Percentiles rank a stretch among this genome's conserved stretches.
These are phyloP conservation scores for Candida ascalaphidarum DNA, from an alignment of 805 yeast species.

Conservation along the genomic window DNA sequence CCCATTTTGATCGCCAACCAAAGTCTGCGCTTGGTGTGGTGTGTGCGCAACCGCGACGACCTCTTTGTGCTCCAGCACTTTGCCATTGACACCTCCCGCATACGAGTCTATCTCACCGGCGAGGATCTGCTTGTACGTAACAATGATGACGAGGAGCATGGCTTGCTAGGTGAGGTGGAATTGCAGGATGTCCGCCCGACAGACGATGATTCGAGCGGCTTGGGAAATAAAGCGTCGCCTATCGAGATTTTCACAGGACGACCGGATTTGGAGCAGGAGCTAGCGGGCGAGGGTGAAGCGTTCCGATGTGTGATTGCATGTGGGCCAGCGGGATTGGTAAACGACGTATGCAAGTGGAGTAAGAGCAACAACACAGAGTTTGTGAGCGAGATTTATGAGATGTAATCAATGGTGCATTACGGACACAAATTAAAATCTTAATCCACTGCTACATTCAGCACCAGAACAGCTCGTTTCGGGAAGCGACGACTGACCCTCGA, in stretches of 20 bases:
- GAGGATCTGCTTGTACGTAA: background rate
- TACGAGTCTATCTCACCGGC: conserved; percentile 7
- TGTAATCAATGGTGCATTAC: too few relatives aligned
- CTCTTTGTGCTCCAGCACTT: conserved; percentile 36
- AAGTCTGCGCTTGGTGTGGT: conserved; percentile 42
- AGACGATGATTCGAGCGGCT: too few relatives aligned
- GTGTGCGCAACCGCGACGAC: conserved; percentile 39
- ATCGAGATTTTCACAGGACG: conserved; percentile 23
- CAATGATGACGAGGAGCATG: conserved; percentile 10
- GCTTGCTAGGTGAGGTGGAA: conserved; percentile 8
- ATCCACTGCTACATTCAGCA: too few relatives aligned
- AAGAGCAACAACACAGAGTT: conserved; percentile 22
- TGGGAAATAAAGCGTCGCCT: too few relatives aligned
- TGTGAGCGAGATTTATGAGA: conserved; percentile 36
- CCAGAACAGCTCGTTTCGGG: too few relatives aligned
- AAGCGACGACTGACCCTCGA: too few relatives aligned
- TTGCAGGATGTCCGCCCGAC: background rate
- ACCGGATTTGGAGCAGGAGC: conserved; percentile 31
- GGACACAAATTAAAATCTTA: too few relatives aligned
- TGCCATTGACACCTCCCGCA: background rate
- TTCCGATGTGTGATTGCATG: conserved; percentile 50
- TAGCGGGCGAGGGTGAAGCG: conserved; percentile 26
- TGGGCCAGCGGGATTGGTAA: conserved; percentile 43
- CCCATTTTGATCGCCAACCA: conserved; percentile 27
- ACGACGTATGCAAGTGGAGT: conserved; percentile 32